Evolutionary conservation across 73 alveolate genomes (phyloP).

Genomic region (Paramecium tetraurelia): DNA sequence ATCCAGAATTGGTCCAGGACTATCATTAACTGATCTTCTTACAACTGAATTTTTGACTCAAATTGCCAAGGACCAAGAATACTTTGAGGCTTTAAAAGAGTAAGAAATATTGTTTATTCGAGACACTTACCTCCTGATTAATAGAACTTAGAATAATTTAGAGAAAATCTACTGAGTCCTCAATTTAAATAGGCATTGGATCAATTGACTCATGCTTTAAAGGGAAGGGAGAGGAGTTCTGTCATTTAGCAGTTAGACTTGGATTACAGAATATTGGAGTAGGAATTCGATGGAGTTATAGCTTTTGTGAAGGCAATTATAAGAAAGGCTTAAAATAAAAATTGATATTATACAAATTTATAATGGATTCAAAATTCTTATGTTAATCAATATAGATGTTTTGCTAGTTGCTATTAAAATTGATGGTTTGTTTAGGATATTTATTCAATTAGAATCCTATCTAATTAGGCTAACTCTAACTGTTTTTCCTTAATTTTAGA

Average conservation of each 20-base stretch:
- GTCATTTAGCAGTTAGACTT: not conserved
- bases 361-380: not conserved
- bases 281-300: constrained; percentile 22
- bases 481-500: not conserved
- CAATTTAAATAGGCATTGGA: constrained; percentile 34
- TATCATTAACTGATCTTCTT: not conserved
- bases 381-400: not conserved
- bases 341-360: not conserved
- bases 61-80: not conserved
- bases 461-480: not conserved
- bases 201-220: constrained; percentile 23
- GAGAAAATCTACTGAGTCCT: constrained; percentile 11
- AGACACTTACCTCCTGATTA: not conserved
- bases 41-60: not conserved
- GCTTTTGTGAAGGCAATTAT: constrained; percentile 11
- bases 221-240: not conserved
- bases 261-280: not conserved
- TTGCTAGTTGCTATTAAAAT: not conserved
- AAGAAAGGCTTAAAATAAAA: not conserved
- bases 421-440: not conserved
- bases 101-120: not conserved
- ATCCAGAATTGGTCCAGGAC: not conserved
- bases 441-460: not conserved
- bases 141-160: not conserved
- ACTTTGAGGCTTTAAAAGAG: not conserved